Base-by-base conservation (phyloP, 805 yeast genomes). In the Zygosaccharomyces siamensis region DNA sequence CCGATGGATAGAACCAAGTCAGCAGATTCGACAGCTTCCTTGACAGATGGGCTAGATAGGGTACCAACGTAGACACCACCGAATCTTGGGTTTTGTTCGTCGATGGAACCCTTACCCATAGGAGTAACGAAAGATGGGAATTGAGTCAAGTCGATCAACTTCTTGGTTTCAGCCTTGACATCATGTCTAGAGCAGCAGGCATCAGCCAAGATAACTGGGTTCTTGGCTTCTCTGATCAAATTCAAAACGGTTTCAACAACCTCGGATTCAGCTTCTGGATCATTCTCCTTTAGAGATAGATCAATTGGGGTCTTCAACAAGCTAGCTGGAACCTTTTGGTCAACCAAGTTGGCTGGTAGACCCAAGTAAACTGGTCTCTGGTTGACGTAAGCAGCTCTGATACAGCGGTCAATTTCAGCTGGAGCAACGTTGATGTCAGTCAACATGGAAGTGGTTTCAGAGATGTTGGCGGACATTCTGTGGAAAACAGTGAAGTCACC, bases 61-160 rank as follows among this genome's bases (percentile, higher is more conserved):
- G 85, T 75, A 60, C 96, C 96, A 50, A 86, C 86, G 67, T 87
- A 87, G 49, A 84, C 88, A 70, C 96, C 96, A 58, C 88, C 89
- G 69, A 79, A 87, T 69, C 87, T 73, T 54, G 81, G 78, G 66
- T 81, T 76, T 52, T 75, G 75, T 71, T 87, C 96, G 68, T 84
- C 81, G 58, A 86, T 79, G 23, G 80, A 74, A 51, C 89, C 84
- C 70, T 87, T 87, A 70, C 95, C 96, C 93, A 87, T 86, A 60
- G 96, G 95, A 46, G 96, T 88, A 48, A 84, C 84, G 69, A 80
- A 87, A 43, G 84, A 83, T 40, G 93, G 92, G 81, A 81, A 86
- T 66, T 84, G 80, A 43, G 95, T 85, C 50, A 72, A 66, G 48
- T 78, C 77, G 44, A 84, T 83, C 64, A 87, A 76, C 58, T 75